Conservation (phyloP, 768 basidiomycete genomes). For the Pluteus cervinus region DNA sequence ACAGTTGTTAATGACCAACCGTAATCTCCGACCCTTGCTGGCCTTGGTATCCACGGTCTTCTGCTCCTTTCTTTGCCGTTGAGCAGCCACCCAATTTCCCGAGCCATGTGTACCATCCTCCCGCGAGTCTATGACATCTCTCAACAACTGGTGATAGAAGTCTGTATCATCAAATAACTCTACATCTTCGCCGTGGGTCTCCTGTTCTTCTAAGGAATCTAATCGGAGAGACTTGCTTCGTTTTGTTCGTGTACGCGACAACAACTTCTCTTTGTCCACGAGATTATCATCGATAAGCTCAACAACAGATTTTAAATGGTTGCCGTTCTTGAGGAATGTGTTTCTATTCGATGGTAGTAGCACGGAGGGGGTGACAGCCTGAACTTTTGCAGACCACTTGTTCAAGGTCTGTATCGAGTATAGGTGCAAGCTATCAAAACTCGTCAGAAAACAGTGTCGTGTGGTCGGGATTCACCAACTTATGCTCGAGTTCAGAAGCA, state of each 20-base stretch:
- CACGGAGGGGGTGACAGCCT: constrained; percentile 80
- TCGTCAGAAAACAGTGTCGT: constrained; percentile 1
- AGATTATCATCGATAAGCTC: constrained; percentile 77
- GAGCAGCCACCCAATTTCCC: constrained; percentile 58
- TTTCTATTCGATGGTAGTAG: constrained; percentile 67
- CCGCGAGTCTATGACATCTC: constrained; percentile 83
- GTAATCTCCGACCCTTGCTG: constrained; percentile 89
- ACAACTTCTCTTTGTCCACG: constrained; percentile 46
- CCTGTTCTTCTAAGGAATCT: constrained; percentile 25
- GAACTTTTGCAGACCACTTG: constrained; percentile 97
- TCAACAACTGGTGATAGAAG: constrained; percentile 87
- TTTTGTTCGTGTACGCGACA: constrained; percentile 57
- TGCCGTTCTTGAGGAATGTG: constrained; percentile 55
- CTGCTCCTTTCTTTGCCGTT: constrained; percentile 68
- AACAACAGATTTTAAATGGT: constrained; percentile 56
- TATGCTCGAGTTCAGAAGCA: constrained; percentile 41
- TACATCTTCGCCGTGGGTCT: constrained; percentile 23
- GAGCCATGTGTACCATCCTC: constrained; percentile 34
- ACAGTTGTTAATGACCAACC: constrained; percentile 38
- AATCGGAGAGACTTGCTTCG: constrained; percentile 44
- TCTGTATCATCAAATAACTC: constrained; percentile 85
- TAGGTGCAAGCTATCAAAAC: constrained; percentile 52
- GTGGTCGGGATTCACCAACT: constrained; percentile 30
- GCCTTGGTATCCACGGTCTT: constrained; percentile 94
- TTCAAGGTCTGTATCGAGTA: constrained; percentile 70